phyloP scores from a whole-genome alignment of 768 basidiomycete genomes.

The Gautieria morchelliformis region DNA sequence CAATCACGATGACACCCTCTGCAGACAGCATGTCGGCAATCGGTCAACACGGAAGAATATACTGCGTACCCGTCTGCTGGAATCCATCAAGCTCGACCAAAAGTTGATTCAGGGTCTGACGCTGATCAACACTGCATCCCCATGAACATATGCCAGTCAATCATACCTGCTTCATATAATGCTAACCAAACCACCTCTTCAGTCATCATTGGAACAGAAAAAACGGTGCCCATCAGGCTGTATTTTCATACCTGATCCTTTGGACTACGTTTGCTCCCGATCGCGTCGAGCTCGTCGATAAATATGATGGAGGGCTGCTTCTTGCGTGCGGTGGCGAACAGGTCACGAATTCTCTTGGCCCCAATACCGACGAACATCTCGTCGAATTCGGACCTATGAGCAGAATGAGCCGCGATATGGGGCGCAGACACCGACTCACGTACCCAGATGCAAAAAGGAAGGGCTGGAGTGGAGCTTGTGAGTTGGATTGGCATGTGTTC shows the following conservation, averaged over 20 bases:
- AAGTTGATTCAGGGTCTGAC: constrained; percentile 79
- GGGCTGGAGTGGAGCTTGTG: constrained; percentile 28
- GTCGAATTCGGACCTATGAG: constrained; percentile 78
- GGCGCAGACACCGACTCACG: constrained; percentile 13
- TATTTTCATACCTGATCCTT: constrained; percentile 46
- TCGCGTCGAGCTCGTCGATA: constrained; percentile 93
- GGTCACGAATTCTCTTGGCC: constrained; percentile 89
- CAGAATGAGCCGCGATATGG: neutral
- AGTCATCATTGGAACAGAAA: neutral
- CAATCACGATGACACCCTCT: constrained; percentile 93
- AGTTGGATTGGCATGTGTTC: neutral
- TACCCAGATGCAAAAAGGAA: constrained; percentile 95
- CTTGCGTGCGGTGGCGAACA: constrained; percentile 90
- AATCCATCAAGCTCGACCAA: constrained; percentile 98
- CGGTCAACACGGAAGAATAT: neutral
- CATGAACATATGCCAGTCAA: neutral
- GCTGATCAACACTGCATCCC: neutral
- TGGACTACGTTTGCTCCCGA: constrained; percentile 79
- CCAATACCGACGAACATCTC: constrained; percentile 97
- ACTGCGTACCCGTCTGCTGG: constrained; percentile 47
- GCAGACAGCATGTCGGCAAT: neutral
- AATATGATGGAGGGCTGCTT: constrained; percentile 97
- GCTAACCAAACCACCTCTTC: constrained; percentile 15
- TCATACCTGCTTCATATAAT: constrained; percentile 69
- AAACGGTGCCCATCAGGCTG: constrained; percentile 29